These are phyloP conservation scores for Solanum hybrid DNA, from an alignment of 305 asterid species.

Conservation along the genomic window DNA sequence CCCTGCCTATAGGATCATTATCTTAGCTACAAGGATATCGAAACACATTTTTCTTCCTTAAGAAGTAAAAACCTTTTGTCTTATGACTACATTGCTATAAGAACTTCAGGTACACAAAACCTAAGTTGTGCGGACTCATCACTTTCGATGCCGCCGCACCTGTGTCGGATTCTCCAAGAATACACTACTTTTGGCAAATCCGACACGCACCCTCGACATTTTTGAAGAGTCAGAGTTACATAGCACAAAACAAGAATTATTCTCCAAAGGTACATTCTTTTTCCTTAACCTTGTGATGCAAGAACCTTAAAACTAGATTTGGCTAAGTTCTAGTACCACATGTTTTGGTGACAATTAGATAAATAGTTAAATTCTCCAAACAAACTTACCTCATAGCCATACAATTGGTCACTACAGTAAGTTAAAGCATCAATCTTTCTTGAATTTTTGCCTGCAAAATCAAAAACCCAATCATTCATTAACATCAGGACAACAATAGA, in stretches of 20 bases:
- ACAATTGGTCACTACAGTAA: constrained; percentile 37
- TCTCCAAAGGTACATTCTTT: background rate
- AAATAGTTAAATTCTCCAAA: background rate
- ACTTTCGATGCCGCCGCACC: background rate
- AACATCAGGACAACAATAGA: background rate
- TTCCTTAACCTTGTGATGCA: background rate
- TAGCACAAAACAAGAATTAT: background rate
- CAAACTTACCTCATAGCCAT: constrained; percentile 35
- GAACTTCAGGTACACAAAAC: background rate
- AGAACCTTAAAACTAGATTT: background rate
- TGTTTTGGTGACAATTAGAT: background rate
- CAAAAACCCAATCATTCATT: background rate
- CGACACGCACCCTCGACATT: background rate
- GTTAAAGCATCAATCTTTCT: constrained; percentile 28
- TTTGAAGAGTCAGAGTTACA: background rate
- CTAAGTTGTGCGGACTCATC: background rate
- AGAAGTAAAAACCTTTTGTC: background rate
- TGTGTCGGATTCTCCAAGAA: background rate
- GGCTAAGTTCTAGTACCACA: background rate
- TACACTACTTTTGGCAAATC: background rate
- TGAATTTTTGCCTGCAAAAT: constrained; percentile 30
- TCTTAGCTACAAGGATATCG: background rate
- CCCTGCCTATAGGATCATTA: background rate
- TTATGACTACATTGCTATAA: background rate
- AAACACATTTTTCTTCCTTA: background rate